Base-by-base conservation (phyloP, 73 alveolate genomes). In the Paramecium octaurelia region DNA sequence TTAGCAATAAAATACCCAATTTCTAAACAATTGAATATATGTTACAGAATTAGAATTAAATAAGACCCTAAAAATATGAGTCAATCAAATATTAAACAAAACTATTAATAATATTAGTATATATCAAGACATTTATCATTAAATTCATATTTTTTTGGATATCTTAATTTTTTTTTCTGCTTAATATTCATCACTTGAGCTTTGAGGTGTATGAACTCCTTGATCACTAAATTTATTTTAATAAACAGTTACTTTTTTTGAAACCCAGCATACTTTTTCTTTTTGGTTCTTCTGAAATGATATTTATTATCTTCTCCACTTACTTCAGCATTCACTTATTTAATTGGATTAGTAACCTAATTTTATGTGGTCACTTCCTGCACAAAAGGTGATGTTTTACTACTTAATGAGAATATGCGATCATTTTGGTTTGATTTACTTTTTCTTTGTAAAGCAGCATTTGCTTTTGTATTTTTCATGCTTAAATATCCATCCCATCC, bases 131-230 rank as follows among this genome's bases (percentile, higher is more conserved):
- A 27, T 27, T 27, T 27, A 27, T 27, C 31, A 1, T 27, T 27
- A 27, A 27, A 27, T 23, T 38, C 89, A 76, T 20, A 76, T 38
- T 21, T 76, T 76, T 43, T 76, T 76, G 9, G 89, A 40, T 1
- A 57, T 70, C 16, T 46, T 46, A 46, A 46, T 20, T 76, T 76
- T 76, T 18, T 27, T 76, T 1, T 76, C 48, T 40, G 40, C 70
- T 7, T 18, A 31, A 76, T 40, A 76, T 43, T 76, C 89, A 16
- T 76, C 89, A 76, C 71, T 40, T 76, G 89, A 76, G 11, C 58
- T 31, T 6, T 8, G 8, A 23, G 86, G 86, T 23, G 86, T 29
- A 70, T 70, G 77, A 8, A 2, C 10, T 24, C 40, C 40, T 24
- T 21, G 9, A 24, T 59, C 77, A 59, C 77, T 59, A 59, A 46